Evolutionary conservation across 2,329 filamentous ascomycete genomes (phyloP), one percentile per base, ranked within the genome.

Genomic region (Sporothrix sp.): DNA sequence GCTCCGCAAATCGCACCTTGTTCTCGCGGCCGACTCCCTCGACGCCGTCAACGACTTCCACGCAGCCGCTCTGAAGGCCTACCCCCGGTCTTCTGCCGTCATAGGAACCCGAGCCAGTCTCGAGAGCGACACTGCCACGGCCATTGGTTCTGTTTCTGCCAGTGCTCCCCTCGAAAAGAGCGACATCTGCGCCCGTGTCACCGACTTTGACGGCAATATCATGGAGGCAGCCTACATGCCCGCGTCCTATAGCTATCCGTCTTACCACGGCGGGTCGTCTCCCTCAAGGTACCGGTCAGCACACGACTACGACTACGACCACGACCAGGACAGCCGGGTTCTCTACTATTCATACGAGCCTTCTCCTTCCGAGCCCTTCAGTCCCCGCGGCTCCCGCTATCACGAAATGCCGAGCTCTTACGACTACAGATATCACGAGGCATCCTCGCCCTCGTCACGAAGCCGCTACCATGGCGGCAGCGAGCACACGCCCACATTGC

Each of bases 151-250:
- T 20, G 25, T 30, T 20, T 28, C 46, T 5, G 23, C 28, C 16
- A 33, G 32, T 4, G 20, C 27, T 27, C 14, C 50, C n/a, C 38
- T 38, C 18, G 47, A 46, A 16, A 20, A 33, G 16, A 42, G 23
- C 21, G 68, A 66, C 56, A 66, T 59, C 57, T 65, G 60, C 68
- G 76, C 66, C 71, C 79, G 69, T 73, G 81, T 88, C 36, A 75
- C 81, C 54, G 88, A 95, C 65, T 75, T 87, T 50, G 87, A 95
- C 68, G 86, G 86, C 46, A 94, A 95, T 68, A 85, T 78, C 58
- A 81, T 95, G 62, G 86, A 93, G 62, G 84, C 87, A 27, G 79
- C 90, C 45, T 85, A 81, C 63, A 71, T 72, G 8, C 63, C 64
- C 11, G 61, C 64, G 16, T 27, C 20, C 35, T 57, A 59, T 36